Evolutionary conservation across 2,329 filamentous ascomycete genomes (phyloP), one percentile per base, ranked within the genome.

Genomic region (Fusarium lateritium): DNA sequence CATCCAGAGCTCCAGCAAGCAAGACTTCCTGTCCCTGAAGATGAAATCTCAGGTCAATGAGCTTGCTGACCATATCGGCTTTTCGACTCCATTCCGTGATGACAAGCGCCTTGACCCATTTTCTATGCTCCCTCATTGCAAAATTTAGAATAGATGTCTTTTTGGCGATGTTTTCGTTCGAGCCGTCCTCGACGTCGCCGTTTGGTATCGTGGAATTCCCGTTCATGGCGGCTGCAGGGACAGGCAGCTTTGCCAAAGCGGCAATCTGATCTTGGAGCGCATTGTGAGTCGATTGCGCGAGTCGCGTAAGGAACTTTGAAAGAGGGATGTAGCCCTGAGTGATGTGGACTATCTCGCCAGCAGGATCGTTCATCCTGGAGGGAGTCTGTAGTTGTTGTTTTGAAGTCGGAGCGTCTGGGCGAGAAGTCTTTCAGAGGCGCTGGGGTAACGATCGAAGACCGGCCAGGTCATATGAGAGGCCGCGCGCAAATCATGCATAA

Each of bases 101-200:
- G 22, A 99, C 94, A 21, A 98, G 85, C 9, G 94, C 88, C 81
- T 99, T 98, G 78, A 97, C 93, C 84, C 97, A 98, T 81, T 93
- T 94, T 31, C 91, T 89, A 75, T 97, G 91, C 75, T 92, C 89
- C 22, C 89, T 87, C 77, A 95, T 91, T 10, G 92, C 89, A 81
- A 96, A 97, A 43, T 92, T 88, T 62, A 97, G 80, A 54, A 98
- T 79, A 36, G 84, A 81, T 28, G 88, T 81, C 80, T 97, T 98
- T 81, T 97, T 97, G 33, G 86, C 84, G 14, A 92, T 75, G 75
- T 93, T 95, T 63, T 91, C 89, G 39, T 79, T 77, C 2, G 89
- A 90, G 21, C 81, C 83, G 73, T 92, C 89, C 56, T 89, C 86
- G 4, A 76, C 71, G 33, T 80, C 77, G 50, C 69, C 73, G 28